These are phyloP conservation scores for Dacryopinax primogenitus DNA, from an alignment of 768 basidiomycete genomes.

Conservation along the genomic window DNA sequence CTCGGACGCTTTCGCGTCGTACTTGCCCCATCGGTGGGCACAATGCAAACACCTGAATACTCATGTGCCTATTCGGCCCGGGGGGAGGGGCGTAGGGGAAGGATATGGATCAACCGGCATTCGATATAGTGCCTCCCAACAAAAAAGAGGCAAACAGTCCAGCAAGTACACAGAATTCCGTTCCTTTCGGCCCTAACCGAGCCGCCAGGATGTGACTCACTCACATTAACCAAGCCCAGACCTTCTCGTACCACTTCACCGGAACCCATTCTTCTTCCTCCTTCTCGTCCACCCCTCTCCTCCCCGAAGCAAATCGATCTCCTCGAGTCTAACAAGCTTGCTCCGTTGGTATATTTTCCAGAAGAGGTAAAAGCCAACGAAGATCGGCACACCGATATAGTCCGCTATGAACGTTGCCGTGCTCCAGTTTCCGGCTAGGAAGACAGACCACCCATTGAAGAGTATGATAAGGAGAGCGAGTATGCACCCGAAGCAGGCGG, in stretches of 20 bases:
- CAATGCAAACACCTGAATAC: no score
- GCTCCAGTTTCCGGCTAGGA: slow-evolving; percentile 31
- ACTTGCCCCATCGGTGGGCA: no score
- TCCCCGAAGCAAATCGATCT: slow-evolving; percentile 49
- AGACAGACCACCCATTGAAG: slow-evolving; percentile 42
- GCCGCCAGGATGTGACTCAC: neutral
- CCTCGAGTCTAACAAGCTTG: slow-evolving; percentile 30
- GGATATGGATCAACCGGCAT: no score
- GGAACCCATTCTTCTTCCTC: slow-evolving; percentile 28
- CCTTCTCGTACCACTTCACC: neutral
- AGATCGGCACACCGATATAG: slow-evolving; percentile 41
- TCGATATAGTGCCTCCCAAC: no score
- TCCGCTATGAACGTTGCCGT: slow-evolving; percentile 52
- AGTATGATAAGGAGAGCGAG: slow-evolving; percentile 42
- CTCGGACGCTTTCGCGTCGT: no score
- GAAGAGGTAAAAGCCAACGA: slow-evolving; percentile 35
- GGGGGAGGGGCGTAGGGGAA: no score
- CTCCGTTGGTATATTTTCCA: slow-evolving; percentile 35
- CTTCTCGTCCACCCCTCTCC: slow-evolving; percentile 49
- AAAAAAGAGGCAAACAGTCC: no score
- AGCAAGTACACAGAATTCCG: neutral
- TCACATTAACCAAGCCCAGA: neutral
- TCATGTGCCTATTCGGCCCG: no score
- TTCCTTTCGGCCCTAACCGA: no score
- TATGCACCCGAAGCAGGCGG: slow-evolving; percentile 40